Conservation (phyloP, 768 basidiomycete genomes). For the Auriscalpium vulgare region DNA sequence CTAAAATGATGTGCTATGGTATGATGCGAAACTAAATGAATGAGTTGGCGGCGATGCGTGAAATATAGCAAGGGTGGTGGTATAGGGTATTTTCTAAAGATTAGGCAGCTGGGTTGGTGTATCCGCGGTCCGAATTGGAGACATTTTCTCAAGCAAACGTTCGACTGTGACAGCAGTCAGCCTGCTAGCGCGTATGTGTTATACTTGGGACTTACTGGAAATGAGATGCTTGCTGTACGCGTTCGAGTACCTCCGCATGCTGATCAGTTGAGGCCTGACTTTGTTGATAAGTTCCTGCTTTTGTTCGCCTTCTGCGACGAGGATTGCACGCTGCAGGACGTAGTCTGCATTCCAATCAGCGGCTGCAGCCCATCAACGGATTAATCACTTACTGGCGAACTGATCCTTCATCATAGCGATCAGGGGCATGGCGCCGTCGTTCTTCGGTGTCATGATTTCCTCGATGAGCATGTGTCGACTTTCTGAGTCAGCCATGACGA, state of each 20-base stretch:
- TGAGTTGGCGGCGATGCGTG: background rate
- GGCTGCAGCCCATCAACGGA: background rate
- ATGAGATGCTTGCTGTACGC: conserved; percentile 75
- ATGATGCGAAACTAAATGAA: background rate
- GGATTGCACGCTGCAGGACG: conserved; percentile 74
- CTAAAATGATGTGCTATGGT: background rate
- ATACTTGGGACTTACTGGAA: conserved; percentile 49
- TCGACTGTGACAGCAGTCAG: conserved; percentile 41
- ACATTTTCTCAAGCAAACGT: conserved; percentile 52
- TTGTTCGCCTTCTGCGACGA: conserved; percentile 64
- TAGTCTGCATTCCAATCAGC: conserved; percentile 46
- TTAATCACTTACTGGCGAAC: conserved; percentile 62
- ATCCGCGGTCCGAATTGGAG: conserved; percentile 18
- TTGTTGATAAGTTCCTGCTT: conserved; percentile 52
- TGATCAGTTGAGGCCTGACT: conserved; percentile 59
- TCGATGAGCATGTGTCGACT: conserved; percentile 66
- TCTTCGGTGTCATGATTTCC: conserved; percentile 64
- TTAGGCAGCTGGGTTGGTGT: background rate
- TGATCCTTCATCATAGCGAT: conserved; percentile 81
- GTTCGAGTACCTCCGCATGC: conserved; percentile 65
- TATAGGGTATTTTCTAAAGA: background rate
- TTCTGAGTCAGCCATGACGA: conserved; percentile 55
- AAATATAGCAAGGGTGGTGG: background rate
- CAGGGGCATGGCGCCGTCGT: conserved; percentile 59
- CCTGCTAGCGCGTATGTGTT: background rate